Evolutionary conservation across 306 rosid genomes (phyloP).

Genomic region (Sicyos edulis): DNA sequence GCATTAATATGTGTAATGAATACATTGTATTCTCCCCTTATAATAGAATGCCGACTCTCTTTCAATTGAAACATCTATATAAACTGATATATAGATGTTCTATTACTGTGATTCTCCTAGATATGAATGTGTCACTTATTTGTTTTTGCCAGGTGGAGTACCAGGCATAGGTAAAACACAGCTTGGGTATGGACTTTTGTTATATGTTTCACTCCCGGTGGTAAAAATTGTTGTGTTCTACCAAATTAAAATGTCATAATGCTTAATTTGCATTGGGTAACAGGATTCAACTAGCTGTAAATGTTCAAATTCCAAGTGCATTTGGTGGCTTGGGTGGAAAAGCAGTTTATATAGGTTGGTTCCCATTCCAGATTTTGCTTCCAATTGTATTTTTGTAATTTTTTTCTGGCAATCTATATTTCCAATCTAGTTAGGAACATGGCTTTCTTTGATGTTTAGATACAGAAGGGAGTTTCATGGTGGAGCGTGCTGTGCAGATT

Average conservation of each 20-base stretch:
- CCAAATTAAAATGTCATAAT: not conserved
- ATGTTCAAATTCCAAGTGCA: constrained; percentile 78
- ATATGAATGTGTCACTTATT: constrained; percentile 8
- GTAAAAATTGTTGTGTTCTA: not conserved
- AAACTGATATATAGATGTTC: too few species aligned
- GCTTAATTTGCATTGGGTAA: constrained; percentile 14
- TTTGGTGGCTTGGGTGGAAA: constrained; percentile 81
- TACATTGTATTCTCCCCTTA: not conserved
- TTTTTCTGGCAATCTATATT: constrained; percentile 16
- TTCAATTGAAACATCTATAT: not conserved
- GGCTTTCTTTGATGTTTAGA: constrained; percentile 41
- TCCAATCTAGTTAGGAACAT: not conserved
- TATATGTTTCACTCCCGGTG: constrained; percentile 12
- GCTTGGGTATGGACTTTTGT: constrained; percentile 56
- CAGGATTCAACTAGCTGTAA: constrained; percentile 94
- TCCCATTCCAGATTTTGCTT: constrained; percentile 13
- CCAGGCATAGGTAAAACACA: constrained; percentile 99
- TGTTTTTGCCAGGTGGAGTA: constrained; percentile 55
- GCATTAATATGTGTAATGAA: not conserved
- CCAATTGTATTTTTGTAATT: constrained; percentile 10
- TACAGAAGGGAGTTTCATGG: constrained; percentile 97
- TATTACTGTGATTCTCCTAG: constrained; percentile 17
- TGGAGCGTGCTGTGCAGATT: constrained; percentile 79
- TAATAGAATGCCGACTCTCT: not conserved
- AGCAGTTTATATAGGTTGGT: constrained; percentile 80